Evolutionary conservation across 1,284 basidiomycete genomes (phyloP).

Genomic region (Caloboletus firmus): DNA sequence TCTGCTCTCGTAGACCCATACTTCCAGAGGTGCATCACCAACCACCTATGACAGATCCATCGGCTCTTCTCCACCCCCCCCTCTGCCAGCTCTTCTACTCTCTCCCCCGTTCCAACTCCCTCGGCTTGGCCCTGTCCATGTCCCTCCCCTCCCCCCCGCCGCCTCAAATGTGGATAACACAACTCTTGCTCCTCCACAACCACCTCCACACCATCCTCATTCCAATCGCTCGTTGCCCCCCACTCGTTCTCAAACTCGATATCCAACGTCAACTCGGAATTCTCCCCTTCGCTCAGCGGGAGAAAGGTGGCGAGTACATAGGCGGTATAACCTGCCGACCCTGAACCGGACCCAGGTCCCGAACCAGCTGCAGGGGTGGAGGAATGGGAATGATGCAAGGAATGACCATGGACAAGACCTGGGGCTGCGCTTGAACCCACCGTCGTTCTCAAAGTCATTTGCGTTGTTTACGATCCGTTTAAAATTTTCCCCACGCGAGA

Average conservation of each 20-base stretch:
- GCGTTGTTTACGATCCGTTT: conserved; percentile 88
- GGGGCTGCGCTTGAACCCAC: conserved; percentile 77
- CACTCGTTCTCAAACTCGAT: conserved; percentile 84
- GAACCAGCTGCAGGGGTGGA: neutral
- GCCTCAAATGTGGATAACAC: conserved; percentile 47
- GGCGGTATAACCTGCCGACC: neutral
- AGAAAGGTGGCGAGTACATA: conserved; percentile 25
- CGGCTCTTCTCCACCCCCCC: conserved; percentile 45
- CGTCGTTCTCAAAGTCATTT: conserved; percentile 89
- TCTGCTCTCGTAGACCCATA: too few species aligned
- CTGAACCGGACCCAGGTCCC: neutral
- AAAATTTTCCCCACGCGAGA: conserved; percentile 70
- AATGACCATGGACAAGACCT: conserved; percentile 4
- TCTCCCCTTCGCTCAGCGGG: conserved; percentile 36
- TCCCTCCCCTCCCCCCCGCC: neutral
- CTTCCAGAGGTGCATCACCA: neutral
- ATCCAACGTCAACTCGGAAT: conserved; percentile 21
- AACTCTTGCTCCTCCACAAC: conserved; percentile 65
- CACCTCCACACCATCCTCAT: conserved; percentile 82
- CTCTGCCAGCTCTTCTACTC: conserved; percentile 14
- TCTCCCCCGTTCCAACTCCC: neutral
- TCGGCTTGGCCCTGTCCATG: neutral
- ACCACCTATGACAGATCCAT: conserved; percentile 54
- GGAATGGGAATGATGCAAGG: neutral
- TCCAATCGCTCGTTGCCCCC: conserved; percentile 87